These are phyloP conservation scores for Pisolithus microcarpus DNA, from an alignment of 768 basidiomycete species.

Conservation along the genomic window DNA sequence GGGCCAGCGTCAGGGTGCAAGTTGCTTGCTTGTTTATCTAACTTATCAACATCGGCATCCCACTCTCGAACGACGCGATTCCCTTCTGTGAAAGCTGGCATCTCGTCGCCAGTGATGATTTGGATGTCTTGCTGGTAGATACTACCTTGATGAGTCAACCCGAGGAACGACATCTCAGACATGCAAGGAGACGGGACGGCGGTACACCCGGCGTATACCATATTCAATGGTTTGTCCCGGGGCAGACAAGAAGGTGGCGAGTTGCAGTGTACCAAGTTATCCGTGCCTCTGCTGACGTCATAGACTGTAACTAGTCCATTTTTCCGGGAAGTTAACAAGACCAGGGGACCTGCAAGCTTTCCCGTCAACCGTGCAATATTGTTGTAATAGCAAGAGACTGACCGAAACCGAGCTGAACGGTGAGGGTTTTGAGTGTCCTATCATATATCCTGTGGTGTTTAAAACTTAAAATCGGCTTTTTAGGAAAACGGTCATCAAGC, in stretches of 20 bases:
- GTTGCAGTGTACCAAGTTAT: conserved; percentile 38
- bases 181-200: conserved; percentile 25
- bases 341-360: conserved; percentile 36
- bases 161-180: conserved; percentile 33
- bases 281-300: conserved; percentile 41
- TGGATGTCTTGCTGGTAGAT: conserved; percentile 39
- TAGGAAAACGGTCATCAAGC: conserved; percentile 58
- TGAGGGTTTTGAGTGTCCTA: conserved; percentile 43
- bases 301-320: conserved; percentile 59
- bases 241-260: conserved; percentile 36
- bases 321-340: conserved; percentile 52
- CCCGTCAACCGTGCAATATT: background rate
- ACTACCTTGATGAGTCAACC: conserved; percentile 42
- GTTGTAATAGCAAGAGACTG: conserved; percentile 4
- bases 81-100: background rate
- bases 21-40: conserved; percentile 25
- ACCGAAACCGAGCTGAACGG: conserved; percentile 31
- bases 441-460: conserved; percentile 58
- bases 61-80: conserved; percentile 24
- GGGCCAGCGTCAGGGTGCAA: conserved; percentile 34
- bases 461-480: conserved; percentile 51
- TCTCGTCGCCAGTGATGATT: conserved; percentile 8
- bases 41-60: conserved; percentile 33
- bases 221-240: conserved; percentile 17
- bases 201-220: conserved; percentile 25